phyloP scores from a whole-genome alignment of 2,329 filamentous ascomycete genomes.

The Arthrobotrys megalospora region DNA sequence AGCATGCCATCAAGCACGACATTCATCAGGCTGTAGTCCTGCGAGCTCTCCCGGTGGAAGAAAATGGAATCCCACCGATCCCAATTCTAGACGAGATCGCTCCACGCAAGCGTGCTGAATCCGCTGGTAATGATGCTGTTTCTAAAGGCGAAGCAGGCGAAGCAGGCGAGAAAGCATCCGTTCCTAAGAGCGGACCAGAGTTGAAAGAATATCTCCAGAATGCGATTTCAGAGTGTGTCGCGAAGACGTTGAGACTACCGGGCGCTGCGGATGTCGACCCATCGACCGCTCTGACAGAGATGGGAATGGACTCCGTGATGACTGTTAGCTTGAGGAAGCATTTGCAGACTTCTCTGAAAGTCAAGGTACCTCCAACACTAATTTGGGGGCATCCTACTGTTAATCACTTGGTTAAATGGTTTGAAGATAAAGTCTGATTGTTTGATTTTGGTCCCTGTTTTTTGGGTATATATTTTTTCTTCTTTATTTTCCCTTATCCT shows the following conservation, averaged over 20 bases:
- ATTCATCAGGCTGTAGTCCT: constrained; percentile 68
- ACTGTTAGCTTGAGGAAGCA: constrained; percentile 66
- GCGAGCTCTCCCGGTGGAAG: constrained; percentile 65
- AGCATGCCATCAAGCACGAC: constrained; percentile 66
- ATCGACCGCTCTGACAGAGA: constrained; percentile 66
- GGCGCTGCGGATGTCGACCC: constrained; percentile 66
- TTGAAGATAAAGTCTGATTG: constrained; percentile 54
- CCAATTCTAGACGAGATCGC: constrained; percentile 65
- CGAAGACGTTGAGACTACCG: constrained; percentile 65
- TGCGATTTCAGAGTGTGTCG: constrained; percentile 66
- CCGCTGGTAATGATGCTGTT: not conserved
- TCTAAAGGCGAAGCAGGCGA: constrained; percentile 1
- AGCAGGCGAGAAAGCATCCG: constrained; percentile 5
- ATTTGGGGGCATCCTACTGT: constrained; percentile 69
- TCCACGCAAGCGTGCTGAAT: constrained; percentile 53
- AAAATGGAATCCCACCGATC: constrained; percentile 65
- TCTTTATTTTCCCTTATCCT: not conserved
- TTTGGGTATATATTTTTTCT: not conserved
- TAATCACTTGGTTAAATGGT: constrained; percentile 67
- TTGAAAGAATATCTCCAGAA: constrained; percentile 65
- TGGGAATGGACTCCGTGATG: constrained; percentile 69
- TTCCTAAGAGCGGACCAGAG: constrained; percentile 63
- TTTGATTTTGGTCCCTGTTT: not conserved
- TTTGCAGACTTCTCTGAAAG: constrained; percentile 66
- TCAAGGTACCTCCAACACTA: constrained; percentile 68